Percentiles rank a stretch among this genome's conserved stretches.
Conservation (phyloP, 495 filamentous ascomycete genomes). For the Aspergillus affinis region DNA sequence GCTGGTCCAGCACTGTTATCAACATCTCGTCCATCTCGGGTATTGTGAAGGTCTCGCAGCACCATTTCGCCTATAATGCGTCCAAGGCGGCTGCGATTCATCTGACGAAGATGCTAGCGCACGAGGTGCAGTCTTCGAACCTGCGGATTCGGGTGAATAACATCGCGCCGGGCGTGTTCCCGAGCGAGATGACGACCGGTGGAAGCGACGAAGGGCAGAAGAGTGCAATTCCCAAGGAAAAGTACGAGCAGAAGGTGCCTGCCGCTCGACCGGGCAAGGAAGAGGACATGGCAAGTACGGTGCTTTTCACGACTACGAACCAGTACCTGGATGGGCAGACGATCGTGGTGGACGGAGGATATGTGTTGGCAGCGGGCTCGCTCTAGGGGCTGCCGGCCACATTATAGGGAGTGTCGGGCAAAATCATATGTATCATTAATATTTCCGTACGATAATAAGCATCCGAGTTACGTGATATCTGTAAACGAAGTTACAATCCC, state of each 20-base stretch:
- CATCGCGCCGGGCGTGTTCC: conserved; percentile 58
- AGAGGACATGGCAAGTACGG: conserved; percentile 69
- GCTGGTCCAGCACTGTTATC: conserved; percentile 56
- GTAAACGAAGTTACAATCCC: conserved; percentile 37
- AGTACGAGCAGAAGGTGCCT: conserved; percentile 60
- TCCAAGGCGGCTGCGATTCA: conserved; percentile 53
- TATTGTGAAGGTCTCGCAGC: conserved; percentile 48
- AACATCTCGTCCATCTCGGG: conserved; percentile 60
- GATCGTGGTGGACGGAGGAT: conserved; percentile 66
- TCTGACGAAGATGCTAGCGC: conserved; percentile 54
- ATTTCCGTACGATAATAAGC: neutral
- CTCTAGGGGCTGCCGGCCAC: no score
- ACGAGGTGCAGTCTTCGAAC: conserved; percentile 45
- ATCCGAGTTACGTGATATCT: neutral
- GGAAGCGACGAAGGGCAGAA: conserved; percentile 60
- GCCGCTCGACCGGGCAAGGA: conserved; percentile 64
- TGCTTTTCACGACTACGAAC: conserved; percentile 62
- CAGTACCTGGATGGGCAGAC: conserved; percentile 74
- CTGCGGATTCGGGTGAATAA: conserved; percentile 49
- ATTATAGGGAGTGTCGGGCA: neutral
- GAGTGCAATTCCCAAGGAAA: conserved; percentile 59
- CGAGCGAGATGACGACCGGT: conserved; percentile 54
- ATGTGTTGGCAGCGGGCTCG: conserved; percentile 39
- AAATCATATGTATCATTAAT: neutral
- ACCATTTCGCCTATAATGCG: conserved; percentile 55